Evolutionary conservation across 192 early-diverging fungal species (phyloP).

Genomic region (Chytriomyces sp.): DNA sequence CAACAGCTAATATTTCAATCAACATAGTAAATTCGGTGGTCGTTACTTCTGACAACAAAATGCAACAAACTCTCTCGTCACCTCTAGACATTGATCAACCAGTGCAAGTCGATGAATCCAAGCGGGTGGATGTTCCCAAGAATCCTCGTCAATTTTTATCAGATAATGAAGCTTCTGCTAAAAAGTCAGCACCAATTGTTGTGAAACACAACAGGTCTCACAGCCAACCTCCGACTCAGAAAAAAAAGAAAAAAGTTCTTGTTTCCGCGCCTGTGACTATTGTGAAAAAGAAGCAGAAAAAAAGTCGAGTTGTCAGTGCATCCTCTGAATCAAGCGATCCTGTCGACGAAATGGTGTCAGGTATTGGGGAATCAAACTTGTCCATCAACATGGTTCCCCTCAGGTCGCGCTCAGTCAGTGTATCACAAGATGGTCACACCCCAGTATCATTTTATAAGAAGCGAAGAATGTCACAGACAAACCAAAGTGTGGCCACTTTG

Average conservation of each 20-base stretch:
- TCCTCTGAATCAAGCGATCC: too few species aligned
- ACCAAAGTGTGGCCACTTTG: conserved; percentile 13
- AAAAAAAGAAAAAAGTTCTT: not conserved
- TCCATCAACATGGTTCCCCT: too few species aligned
- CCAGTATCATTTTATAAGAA: conserved; percentile 33
- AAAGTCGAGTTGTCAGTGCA: not conserved
- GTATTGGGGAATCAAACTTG: too few species aligned
- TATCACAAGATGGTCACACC: conserved; percentile 27
- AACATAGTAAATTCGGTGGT: not conserved
- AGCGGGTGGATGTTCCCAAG: not conserved
- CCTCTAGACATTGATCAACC: not conserved
- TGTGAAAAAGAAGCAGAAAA: not conserved
- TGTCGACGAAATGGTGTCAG: too few species aligned
- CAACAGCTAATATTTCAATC: not conserved
- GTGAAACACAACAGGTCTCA: not conserved
- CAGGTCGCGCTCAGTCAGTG: too few species aligned
- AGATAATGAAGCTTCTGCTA: not conserved
- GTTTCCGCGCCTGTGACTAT: conserved; percentile 1
- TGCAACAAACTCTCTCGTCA: not conserved
- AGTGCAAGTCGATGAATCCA: not conserved
- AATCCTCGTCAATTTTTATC: not conserved
- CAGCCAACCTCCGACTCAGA: not conserved
- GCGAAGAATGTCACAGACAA: conserved; percentile 11
- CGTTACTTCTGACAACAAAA: not conserved
- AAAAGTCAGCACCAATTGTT: not conserved